phyloP scores from a whole-genome alignment of 495 filamentous ascomycete genomes.

The Hyaloscypha hepaticicola region DNA sequence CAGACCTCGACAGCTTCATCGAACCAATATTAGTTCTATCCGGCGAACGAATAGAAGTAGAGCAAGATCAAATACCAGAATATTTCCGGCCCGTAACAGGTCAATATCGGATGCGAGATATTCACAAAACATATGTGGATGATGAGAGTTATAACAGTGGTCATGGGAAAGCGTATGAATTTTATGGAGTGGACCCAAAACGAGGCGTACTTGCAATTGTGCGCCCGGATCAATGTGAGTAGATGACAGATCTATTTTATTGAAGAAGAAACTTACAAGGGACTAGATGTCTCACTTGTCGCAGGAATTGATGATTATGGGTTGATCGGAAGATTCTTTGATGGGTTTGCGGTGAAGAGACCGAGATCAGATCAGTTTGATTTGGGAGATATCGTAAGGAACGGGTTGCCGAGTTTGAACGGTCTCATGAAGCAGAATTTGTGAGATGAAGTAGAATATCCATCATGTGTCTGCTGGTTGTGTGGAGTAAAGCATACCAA shows the following conservation, averaged over 20 bases:
- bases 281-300: slow-evolving; percentile 31
- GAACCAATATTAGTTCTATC: slow-evolving; percentile 48
- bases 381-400: not conserved
- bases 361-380: slow-evolving; percentile 8
- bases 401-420: not conserved
- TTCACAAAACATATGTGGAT: slow-evolving; percentile 65
- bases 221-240: slow-evolving; percentile 67
- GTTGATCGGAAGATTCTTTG: slow-evolving; percentile 43
- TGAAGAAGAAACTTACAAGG: slow-evolving; percentile 8
- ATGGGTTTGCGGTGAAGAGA: slow-evolving; percentile 4
- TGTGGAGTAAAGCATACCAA: too few species aligned
- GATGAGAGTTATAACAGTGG: slow-evolving; percentile 64
- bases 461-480: too few species aligned
- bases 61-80: slow-evolving; percentile 57
- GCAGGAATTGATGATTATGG: slow-evolving; percentile 36
- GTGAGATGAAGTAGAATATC: too few species aligned
- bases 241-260: not conserved
- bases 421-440: slow-evolving; percentile 6
- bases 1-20: slow-evolving; percentile 57
- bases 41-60: slow-evolving; percentile 51
- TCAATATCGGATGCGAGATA: slow-evolving; percentile 58
- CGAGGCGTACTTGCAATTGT: slow-evolving; percentile 60
- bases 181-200: slow-evolving; percentile 53
- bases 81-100: slow-evolving; percentile 60
- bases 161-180: slow-evolving; percentile 64